These are phyloP conservation scores for Tylopilus intermedius DNA, from an alignment of 768 basidiomycete species.

Conservation along the genomic window DNA sequence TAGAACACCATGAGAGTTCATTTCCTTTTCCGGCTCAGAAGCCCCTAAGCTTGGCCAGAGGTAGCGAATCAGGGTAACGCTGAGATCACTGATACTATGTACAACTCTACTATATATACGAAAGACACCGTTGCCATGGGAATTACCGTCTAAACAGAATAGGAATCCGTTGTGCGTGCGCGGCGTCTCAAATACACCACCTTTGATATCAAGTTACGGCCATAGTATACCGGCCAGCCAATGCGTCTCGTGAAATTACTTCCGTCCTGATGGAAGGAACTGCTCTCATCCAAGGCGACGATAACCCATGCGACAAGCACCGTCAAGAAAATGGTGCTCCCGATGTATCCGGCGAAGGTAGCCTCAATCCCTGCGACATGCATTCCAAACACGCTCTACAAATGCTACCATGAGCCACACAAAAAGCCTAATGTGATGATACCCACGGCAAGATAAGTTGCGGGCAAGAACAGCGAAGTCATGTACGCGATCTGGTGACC, in stretches of 20 bases:
- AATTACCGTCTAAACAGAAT: no score
- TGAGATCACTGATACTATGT: no score
- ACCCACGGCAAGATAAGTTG: constrained; percentile 39
- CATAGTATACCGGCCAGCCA: constrained; percentile 18
- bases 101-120: no score
- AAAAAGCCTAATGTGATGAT: background rate
- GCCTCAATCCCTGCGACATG: constrained; percentile 29
- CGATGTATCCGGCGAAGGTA: constrained; percentile 36
- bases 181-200: background rate
- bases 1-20: background rate
- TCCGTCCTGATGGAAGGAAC: constrained; percentile 17
- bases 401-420: background rate
- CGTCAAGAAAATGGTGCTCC: constrained; percentile 46
- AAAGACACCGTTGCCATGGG: no score
- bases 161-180: no score
- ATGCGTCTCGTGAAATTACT: constrained; percentile 7
- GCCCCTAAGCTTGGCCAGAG: no score
- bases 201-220: background rate
- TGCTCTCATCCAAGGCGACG: constrained; percentile 42
- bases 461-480: constrained; percentile 58
- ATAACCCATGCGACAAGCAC: constrained; percentile 50
- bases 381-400: constrained; percentile 32
- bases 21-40: background rate
- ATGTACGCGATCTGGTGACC: constrained; percentile 47
- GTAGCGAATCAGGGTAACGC: no score